Evolutionary conservation across 73 alveolate genomes (phyloP).

Genomic region (Tetrahymena elliotti): DNA sequence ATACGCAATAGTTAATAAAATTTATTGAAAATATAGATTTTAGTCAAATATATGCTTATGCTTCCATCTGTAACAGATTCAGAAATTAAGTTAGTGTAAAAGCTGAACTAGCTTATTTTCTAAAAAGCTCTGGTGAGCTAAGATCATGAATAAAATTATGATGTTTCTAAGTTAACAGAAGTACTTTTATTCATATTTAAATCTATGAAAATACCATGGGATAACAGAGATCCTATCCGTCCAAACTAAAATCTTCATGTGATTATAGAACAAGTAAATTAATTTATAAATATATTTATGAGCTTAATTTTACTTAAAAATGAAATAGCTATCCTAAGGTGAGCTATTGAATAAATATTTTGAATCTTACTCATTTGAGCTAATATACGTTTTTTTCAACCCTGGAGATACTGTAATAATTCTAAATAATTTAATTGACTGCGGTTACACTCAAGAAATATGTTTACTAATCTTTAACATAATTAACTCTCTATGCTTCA

Average conservation of each 20-base stretch:
- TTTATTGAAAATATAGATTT: neutral
- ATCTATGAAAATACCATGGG: neutral
- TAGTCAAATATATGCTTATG: neutral
- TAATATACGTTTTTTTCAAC: neutral
- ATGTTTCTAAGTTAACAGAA: neutral
- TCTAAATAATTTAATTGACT: neutral
- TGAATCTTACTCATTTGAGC: neutral
- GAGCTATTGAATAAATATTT: neutral
- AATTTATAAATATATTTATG: too few relatives aligned
- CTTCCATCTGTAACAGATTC: neutral
- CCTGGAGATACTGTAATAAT: neutral
- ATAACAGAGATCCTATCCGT: neutral
- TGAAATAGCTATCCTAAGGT: neutral
- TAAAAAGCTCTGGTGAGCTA: neutral
- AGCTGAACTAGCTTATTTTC: neutral
- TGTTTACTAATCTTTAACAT: neutral
- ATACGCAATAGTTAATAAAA: neutral
- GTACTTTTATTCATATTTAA: neutral
- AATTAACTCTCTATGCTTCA: neutral
- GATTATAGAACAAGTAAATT: neutral
- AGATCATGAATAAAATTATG: neutral
- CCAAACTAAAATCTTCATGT: neutral
- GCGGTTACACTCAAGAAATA: neutral
- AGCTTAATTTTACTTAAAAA: neutral
- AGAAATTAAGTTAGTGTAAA: neutral